Conservation (phyloP, 164 flowering plant species). For the Macadamia tetraphylla region DNA sequence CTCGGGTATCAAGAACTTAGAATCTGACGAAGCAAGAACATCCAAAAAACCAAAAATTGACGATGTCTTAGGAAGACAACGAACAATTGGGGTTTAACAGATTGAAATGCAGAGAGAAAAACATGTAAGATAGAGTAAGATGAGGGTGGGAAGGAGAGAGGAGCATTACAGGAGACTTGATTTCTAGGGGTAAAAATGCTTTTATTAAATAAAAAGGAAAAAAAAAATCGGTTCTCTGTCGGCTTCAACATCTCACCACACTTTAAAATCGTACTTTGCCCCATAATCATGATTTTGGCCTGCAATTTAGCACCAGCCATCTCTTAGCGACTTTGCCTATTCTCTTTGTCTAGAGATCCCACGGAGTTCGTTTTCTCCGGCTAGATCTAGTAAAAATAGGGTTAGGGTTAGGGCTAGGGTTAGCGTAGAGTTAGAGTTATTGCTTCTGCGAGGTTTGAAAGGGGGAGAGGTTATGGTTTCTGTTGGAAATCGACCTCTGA, state of each 20-base stretch:
- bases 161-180: background rate
- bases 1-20: background rate
- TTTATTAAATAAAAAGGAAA: background rate
- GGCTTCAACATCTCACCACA: constrained; percentile 11
- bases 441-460: background rate
- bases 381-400: background rate
- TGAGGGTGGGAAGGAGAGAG: background rate
- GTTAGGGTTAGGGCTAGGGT: background rate
- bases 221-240: background rate
- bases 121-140: background rate
- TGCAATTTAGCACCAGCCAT: background rate
- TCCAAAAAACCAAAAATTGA: background rate
- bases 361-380: constrained; percentile 7
- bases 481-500: background rate
- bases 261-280: constrained; percentile 11
- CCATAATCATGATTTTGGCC: constrained; percentile 5
- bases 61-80: background rate
- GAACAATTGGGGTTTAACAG: too few relatives aligned
- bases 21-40: background rate
- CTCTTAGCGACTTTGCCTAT: background rate
- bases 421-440: background rate
- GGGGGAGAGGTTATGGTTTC: background rate
- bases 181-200: background rate
- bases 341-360: background rate
- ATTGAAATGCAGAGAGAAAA: too few relatives aligned